These are phyloP conservation scores for Thoreauomyces humboldtii DNA, from an alignment of 192 early-diverging fungal species.

Conservation along the genomic window DNA sequence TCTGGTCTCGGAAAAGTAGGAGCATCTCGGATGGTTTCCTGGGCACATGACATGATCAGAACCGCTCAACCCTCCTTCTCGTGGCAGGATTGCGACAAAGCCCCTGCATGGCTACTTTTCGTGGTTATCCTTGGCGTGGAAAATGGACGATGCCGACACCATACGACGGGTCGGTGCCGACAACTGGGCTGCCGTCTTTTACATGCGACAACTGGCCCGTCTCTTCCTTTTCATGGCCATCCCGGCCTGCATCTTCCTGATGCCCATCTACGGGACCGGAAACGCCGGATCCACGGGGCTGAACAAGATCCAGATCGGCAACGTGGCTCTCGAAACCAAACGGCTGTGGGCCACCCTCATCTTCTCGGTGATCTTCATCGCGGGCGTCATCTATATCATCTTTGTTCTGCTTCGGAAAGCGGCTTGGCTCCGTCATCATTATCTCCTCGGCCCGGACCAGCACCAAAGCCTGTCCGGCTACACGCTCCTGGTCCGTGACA, in stretches of 20 bases:
- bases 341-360: constrained; percentile 21
- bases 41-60: background rate
- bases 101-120: constrained; percentile 6
- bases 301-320: constrained; percentile 14
- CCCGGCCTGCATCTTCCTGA: constrained; percentile 6
- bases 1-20: constrained; percentile 21
- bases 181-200: constrained; percentile 16
- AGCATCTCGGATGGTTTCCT: background rate
- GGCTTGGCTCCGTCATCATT: constrained; percentile 16
- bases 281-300: constrained; percentile 1
- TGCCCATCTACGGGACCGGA: constrained; percentile 21
- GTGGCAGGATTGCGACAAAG: background rate
- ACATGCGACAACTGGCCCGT: constrained; percentile 11
- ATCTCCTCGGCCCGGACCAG: constrained; percentile 7
- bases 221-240: constrained; percentile 15
- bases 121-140: constrained; percentile 11
- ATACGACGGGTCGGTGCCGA: constrained; percentile 14
- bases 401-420: constrained; percentile 9
- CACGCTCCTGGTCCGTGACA: constrained; percentile 27
- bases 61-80: background rate
- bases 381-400: constrained; percentile 8
- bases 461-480: constrained; percentile 9
- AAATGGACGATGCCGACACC: constrained; percentile 2
- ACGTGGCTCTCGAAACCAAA: constrained; percentile 6
- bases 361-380: constrained; percentile 9